Conservation (phyloP, 2,329 filamentous ascomycete genomes). For the Bimuria novae-zelandiae region DNA sequence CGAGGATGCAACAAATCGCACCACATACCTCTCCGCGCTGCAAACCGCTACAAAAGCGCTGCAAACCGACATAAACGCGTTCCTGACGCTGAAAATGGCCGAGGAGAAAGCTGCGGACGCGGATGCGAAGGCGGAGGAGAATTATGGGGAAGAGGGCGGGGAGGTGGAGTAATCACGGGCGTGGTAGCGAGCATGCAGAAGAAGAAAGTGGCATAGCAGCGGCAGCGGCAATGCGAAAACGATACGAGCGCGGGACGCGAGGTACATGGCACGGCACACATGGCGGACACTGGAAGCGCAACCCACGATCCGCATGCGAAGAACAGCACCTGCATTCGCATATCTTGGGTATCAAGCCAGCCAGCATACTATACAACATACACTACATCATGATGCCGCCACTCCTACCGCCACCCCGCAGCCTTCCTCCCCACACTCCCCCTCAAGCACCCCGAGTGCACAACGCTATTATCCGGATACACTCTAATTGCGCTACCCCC, state of each 20-base stretch:
- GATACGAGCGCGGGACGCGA: too few relatives aligned
- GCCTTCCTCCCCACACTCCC: slow-evolving; percentile 32
- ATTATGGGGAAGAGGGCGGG: slow-evolving; percentile 80
- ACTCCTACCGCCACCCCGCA: background rate
- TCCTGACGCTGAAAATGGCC: slow-evolving; percentile 74
- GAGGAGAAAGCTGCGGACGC: slow-evolving; percentile 60
- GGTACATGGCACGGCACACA: too few relatives aligned
- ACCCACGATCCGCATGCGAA: too few relatives aligned
- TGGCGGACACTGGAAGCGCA: too few relatives aligned
- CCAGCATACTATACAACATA: background rate
- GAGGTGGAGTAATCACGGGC: slow-evolving; percentile 62
- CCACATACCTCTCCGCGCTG: slow-evolving; percentile 62
- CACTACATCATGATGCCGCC: background rate
- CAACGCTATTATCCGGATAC: slow-evolving; percentile 68
- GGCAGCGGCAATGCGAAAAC: too few relatives aligned
- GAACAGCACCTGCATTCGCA: too few relatives aligned
- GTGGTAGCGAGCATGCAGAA: too few relatives aligned
- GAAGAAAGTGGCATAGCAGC: too few relatives aligned
- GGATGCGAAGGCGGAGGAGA: slow-evolving; percentile 55
- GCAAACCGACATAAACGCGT: slow-evolving; percentile 68
- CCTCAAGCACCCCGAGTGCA: slow-evolving; percentile 55
- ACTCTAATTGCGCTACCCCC: slow-evolving; percentile 91
- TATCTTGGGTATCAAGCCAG: slow-evolving; percentile 4
- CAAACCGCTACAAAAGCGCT: slow-evolving; percentile 59
- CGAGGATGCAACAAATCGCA: slow-evolving; percentile 51